These are phyloP conservation scores for Cladophialophora psammophila DNA, from an alignment of 2,329 filamentous ascomycete species.

Conservation along the genomic window DNA sequence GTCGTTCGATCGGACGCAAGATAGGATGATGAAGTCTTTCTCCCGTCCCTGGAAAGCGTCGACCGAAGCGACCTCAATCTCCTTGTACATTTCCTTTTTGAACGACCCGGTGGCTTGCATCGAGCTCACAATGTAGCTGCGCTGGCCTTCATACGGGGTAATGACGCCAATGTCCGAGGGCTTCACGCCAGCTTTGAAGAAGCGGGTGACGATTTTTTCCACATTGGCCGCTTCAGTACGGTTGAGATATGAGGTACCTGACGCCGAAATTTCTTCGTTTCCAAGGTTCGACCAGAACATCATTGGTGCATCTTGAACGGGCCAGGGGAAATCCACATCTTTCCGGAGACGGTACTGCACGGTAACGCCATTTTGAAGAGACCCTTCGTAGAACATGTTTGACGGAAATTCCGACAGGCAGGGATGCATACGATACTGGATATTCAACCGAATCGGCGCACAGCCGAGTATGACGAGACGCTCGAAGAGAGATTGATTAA, in stretches of 20 bases:
- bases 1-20: constrained; percentile 97
- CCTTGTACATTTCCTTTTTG: constrained; percentile 98
- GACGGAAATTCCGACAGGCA: constrained; percentile 97
- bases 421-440: constrained; percentile 99
- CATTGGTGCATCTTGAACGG: constrained; percentile 92
- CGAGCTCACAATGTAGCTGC: constrained; percentile 98
- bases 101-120: constrained; percentile 98
- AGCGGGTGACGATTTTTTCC: constrained; percentile 96
- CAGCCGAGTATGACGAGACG: constrained; percentile 91
- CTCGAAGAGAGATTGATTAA: constrained; percentile 98
- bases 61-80: constrained; percentile 96
- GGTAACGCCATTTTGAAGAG: constrained; percentile 94
- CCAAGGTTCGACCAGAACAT: constrained; percentile 99
- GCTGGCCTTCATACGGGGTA: constrained; percentile 96
- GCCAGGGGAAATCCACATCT: constrained; percentile 98
- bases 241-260: constrained; percentile 97
- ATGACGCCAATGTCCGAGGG: constrained; percentile 95
- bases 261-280: constrained; percentile 97
- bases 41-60: constrained; percentile 99
- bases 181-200: constrained; percentile 98
- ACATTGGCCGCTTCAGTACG: constrained; percentile 96
- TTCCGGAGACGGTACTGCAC: constrained; percentile 85
- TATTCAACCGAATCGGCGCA: constrained; percentile 89
- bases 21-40: constrained; percentile 98
- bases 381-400: constrained; percentile 99